Evolutionary conservation across 306 rosid species (phyloP).

Genomic region (Medicago ruthenica): DNA sequence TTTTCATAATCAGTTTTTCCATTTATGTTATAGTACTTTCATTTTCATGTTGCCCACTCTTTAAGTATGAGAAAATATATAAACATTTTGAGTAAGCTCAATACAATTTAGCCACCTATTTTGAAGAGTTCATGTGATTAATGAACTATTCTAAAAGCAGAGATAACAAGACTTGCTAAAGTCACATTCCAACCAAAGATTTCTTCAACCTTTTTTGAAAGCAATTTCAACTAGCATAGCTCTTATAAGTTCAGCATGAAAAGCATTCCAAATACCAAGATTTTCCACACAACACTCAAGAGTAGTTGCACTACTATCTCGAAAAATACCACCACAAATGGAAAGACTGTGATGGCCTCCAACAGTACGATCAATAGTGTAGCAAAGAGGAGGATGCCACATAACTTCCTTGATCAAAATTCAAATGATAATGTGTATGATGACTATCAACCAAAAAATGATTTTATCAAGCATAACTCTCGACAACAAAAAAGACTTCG

Average conservation of each 20-base stretch:
- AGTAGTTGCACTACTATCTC: not conserved
- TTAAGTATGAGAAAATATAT: not conserved
- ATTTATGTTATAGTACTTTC: conserved; percentile 4
- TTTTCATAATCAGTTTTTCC: not conserved
- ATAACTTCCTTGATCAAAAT: too few species aligned
- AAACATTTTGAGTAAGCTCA: too few species aligned
- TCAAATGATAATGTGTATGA: too few species aligned
- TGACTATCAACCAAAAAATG: too few species aligned
- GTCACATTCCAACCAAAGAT: too few species aligned
- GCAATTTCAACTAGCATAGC: not conserved
- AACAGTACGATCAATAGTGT: not conserved
- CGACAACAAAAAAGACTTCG: too few species aligned
- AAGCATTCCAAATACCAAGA: not conserved
- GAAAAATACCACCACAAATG: not conserved
- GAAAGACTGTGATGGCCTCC: not conserved
- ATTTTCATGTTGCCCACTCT: not conserved
- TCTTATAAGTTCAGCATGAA: not conserved
- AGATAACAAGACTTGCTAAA: too few species aligned
- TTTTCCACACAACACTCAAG: not conserved
- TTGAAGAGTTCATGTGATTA: too few species aligned
- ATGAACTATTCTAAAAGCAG: too few species aligned
- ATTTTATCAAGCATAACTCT: too few species aligned
- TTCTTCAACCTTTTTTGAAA: not conserved
- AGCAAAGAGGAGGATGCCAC: too few species aligned
- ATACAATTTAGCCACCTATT: too few species aligned